phyloP scores from a whole-genome alignment of 2,329 filamentous ascomycete species.

The Thermomyces lanuginosus region DNA sequence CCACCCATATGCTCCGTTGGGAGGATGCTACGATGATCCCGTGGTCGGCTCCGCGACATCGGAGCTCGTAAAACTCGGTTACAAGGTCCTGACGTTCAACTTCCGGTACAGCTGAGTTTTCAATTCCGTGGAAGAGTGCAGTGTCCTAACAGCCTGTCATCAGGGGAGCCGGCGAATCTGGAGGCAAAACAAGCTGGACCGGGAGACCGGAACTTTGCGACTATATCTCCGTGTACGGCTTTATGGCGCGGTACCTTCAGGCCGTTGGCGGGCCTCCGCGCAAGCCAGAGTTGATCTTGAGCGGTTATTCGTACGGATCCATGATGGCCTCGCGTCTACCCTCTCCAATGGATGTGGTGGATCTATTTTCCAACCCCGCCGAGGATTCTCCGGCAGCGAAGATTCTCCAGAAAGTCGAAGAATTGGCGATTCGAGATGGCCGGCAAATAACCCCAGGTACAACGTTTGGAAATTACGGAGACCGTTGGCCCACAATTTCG shows the following conservation, averaged over 20 bases:
- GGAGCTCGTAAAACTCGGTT: slow-evolving; percentile 53
- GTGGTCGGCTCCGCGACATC: slow-evolving; percentile 52
- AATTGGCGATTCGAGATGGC: slow-evolving; percentile 49
- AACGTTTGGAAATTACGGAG: slow-evolving; percentile 5
- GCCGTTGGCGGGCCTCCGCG: slow-evolving; percentile 5
- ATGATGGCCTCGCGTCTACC: slow-evolving; percentile 63
- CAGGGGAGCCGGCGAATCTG: slow-evolving; percentile 61
- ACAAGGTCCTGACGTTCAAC: slow-evolving; percentile 74
- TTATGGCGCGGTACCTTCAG: slow-evolving; percentile 54
- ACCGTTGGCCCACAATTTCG: slow-evolving; percentile 14
- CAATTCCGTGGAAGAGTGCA: not conserved
- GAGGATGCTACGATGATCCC: slow-evolving; percentile 69
- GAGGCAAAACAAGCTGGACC: slow-evolving; percentile 74
- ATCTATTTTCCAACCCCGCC: slow-evolving; percentile 39
- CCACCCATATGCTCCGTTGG: slow-evolving; percentile 80
- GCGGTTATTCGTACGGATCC: slow-evolving; percentile 83
- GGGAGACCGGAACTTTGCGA: slow-evolving; percentile 65
- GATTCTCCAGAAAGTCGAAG: slow-evolving; percentile 52
- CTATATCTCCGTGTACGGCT: slow-evolving; percentile 67
- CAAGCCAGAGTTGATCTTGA: slow-evolving; percentile 35
- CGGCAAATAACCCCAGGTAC: slow-evolving; percentile 19
- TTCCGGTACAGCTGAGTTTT: slow-evolving; percentile 47
- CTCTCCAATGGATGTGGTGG: slow-evolving; percentile 38
- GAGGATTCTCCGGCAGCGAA: slow-evolving; percentile 47
- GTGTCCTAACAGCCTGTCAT: slow-evolving; percentile 1